Evolutionary conservation across 176 grass and related monocot genomes (phyloP), one percentile per base, ranked within the genome.

Genomic region (Ampelocalamus luodianensis): DNA sequence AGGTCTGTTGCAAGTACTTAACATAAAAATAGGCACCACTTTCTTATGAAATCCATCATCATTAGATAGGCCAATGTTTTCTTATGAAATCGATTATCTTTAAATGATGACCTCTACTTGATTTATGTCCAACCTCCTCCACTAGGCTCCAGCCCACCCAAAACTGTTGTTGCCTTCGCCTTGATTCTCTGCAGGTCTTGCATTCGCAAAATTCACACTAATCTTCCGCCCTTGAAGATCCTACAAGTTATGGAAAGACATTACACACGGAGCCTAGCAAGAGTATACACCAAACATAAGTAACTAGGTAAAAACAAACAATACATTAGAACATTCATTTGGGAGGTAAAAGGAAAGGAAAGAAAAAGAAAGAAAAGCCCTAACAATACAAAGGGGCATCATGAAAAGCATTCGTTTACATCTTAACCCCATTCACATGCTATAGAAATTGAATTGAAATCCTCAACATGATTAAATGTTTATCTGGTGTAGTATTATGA

Each of bases 201-300:
- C 96, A 49, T 85, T 92, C 9, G 91, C 96, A 1, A 82, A 26
- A 69, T 90, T 95, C 20, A 98, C 96, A 8, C 89, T 87, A 22
- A 98, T 80, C 0, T 11, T 87, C 42, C 93, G 2, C 29, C 96
- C 93, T 1, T 85, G 11, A 37, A 98, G 68, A 37, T 95, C 93
- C 96, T 98, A 59, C 60, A 78, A 39, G 77, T n/a, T 67, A 78
- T 5, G 24, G 17, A 8, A 9, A 32, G 37, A 37, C 1, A 49
- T 39, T 43, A 45, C n/a, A 26, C 24, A 68, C 5, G 4, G 56
- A 3, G 3, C 38, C 0, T 9, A 11, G 4, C 7, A 72, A 53
- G 58, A 9, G 4, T 65, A 51, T 23, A 5, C 8, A 20, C 40
- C 29, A 53, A 8, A 12, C 34, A n/a, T 29, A 18, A 36, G n/a